Base-by-base conservation (phyloP, 179 eudicot species). In the Patellifolia procumbens region DNA sequence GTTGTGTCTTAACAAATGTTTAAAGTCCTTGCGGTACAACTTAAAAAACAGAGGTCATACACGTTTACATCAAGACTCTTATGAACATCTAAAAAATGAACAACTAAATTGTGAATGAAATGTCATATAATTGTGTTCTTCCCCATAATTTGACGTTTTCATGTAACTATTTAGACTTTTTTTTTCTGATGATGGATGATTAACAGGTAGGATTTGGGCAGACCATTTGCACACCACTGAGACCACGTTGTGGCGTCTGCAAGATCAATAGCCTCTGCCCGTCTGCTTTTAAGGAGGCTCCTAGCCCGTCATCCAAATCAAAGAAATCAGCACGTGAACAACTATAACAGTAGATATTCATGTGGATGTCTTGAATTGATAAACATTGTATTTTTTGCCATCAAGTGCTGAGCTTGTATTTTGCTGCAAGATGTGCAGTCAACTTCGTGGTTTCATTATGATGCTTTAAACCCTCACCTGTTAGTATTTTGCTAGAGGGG, bases 161-260 rank as follows among this genome's bases (percentile, higher is more conserved):
- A 55, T 22, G 60, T 26, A 16, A 51, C 46, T n/a, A 42, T 43
- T 19, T 68, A 1, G 9, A 24, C 31, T n/a, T 3, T 20, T n/a
- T 0, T 17, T 19, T 22, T 39, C 0, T 11, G 1, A 28, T 43
- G 34, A 9, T 68, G 46, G 5, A 29, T 68, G 46, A 35, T 71
- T 0, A 74, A 84, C 89, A 93, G 98, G 98, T 94, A 22, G 96
- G 97, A 2, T 94, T 94, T 80, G 98, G 98, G 78, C 96, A 90
- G 86, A 94, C 96, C 1, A 76, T 92, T 45, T 94, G 98, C 61
- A 89, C 91, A 35, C 98, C 98, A 35, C 72, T 92, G 22, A 80
- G 96, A 72, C 97, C 97, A 34, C 83, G 32, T 19, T 92, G 97
- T 81, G 88, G 74, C 48, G 74, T 75, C 59, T 94, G 97, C 83